phyloP scores from a whole-genome alignment of 345 rosid genomes.

The Acer campestre region DNA sequence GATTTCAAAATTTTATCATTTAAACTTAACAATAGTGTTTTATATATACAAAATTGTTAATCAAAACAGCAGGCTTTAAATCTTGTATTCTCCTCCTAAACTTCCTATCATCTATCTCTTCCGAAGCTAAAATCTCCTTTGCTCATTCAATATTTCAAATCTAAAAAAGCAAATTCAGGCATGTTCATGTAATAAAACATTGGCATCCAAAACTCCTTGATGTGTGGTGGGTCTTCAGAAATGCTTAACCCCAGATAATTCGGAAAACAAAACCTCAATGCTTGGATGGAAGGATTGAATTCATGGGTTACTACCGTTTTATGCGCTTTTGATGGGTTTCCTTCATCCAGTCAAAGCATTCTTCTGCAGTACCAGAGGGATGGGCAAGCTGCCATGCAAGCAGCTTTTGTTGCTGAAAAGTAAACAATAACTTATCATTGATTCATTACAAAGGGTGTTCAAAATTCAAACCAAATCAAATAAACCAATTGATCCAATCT shows the following conservation, averaged over 20 bases:
- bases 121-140: neutral
- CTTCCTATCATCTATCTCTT: neutral
- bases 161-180: neutral
- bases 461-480: neutral
- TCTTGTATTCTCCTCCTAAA: neutral
- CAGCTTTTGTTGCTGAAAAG: slow-evolving; percentile 73
- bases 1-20: too few species aligned
- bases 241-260: neutral
- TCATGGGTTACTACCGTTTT: slow-evolving; percentile 40
- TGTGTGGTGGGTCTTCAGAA: neutral
- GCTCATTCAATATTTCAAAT: neutral
- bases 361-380: slow-evolving; percentile 66
- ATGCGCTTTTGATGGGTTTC: slow-evolving; percentile 62
- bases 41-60: neutral
- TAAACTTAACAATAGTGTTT: neutral
- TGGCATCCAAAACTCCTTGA: neutral
- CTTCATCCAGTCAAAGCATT: slow-evolving; percentile 93
- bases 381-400: slow-evolving; percentile 86
- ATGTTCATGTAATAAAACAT: neutral
- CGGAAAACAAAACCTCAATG: neutral
- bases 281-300: neutral
- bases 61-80: neutral
- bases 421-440: slow-evolving; percentile 16
- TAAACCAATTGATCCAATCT: neutral
- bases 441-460: neutral